Evolutionary conservation across 345 rosid genomes (phyloP).

Genomic region (Eucalyptus virginea): DNA sequence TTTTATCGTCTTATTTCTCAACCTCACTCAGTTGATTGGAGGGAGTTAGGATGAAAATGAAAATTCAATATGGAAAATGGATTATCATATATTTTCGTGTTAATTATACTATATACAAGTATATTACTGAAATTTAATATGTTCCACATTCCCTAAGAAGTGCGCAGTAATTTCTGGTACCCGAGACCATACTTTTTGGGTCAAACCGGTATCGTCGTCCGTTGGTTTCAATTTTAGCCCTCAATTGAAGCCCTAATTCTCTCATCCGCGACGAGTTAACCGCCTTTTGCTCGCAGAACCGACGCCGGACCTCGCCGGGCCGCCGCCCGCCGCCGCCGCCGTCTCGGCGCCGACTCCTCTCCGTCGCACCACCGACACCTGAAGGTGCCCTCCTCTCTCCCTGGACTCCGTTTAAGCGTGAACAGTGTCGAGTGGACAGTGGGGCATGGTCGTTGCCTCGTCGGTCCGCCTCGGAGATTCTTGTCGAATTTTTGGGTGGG

Average conservation of each 20-base stretch:
- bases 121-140: neutral
- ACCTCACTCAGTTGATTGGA: neutral
- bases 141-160: neutral
- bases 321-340: neutral
- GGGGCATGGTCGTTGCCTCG: neutral
- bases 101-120: neutral
- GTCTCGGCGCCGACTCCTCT: neutral
- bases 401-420: neutral
- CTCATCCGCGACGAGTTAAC: neutral
- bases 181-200: neutral
- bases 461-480: neutral
- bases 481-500: neutral
- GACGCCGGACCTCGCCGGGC: neutral
- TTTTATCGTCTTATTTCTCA: accelerated
- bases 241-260: neutral
- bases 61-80: neutral
- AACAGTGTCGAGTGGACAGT: neutral
- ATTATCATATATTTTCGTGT: neutral
- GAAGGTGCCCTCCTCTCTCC: neutral
- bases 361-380: neutral
- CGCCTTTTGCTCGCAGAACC: neutral
- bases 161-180: neutral
- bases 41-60: neutral
- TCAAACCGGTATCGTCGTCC: neutral
- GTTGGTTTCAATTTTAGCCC: neutral